Evolutionary conservation across 176 grass and related monocot genomes (phyloP).

Genomic region (Triticum dicoccoides): DNA sequence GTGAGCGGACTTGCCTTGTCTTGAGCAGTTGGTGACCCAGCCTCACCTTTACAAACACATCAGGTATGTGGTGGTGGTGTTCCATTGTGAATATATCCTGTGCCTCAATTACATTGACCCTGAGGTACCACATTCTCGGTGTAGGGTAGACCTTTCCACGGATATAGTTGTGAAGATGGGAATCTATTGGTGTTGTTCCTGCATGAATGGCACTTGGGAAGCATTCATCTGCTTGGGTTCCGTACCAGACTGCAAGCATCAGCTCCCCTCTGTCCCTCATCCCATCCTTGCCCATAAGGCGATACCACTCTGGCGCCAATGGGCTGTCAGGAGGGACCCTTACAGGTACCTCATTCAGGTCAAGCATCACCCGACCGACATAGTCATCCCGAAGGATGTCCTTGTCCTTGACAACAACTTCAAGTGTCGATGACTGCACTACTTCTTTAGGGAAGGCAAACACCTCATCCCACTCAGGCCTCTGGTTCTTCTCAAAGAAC

Average conservation of each 20-base stretch:
- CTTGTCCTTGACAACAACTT: slow-evolving; percentile 79
- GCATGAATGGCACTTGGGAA: slow-evolving; percentile 75
- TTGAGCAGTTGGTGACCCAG: slow-evolving; percentile 55
- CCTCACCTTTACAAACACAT: slow-evolving; percentile 55
- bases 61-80: slow-evolving; percentile 47
- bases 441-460: slow-evolving; percentile 81
- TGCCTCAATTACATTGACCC: slow-evolving; percentile 70
- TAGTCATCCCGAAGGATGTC: slow-evolving; percentile 56
- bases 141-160: slow-evolving; percentile 87
- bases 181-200: slow-evolving; percentile 39
- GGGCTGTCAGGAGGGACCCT: slow-evolving; percentile 92
- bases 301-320: slow-evolving; percentile 89
- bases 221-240: slow-evolving; percentile 93
- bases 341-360: slow-evolving; percentile 73
- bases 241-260: slow-evolving; percentile 91
- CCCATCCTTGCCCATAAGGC: slow-evolving; percentile 79
- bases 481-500: slow-evolving; percentile 66
- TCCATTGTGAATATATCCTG: slow-evolving; percentile 65
- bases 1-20: slow-evolving; percentile 63
- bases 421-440: slow-evolving; percentile 49
- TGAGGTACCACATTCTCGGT: slow-evolving; percentile 87
- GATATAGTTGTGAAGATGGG: slow-evolving; percentile 50
- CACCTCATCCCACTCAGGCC: slow-evolving; percentile 89
- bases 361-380: slow-evolving; percentile 54
- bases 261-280: slow-evolving; percentile 72